Evolutionary conservation across 768 basidiomycete species (phyloP), one percentile per base, ranked within the genome.

Genomic region (Podaxis pistillaris): DNA sequence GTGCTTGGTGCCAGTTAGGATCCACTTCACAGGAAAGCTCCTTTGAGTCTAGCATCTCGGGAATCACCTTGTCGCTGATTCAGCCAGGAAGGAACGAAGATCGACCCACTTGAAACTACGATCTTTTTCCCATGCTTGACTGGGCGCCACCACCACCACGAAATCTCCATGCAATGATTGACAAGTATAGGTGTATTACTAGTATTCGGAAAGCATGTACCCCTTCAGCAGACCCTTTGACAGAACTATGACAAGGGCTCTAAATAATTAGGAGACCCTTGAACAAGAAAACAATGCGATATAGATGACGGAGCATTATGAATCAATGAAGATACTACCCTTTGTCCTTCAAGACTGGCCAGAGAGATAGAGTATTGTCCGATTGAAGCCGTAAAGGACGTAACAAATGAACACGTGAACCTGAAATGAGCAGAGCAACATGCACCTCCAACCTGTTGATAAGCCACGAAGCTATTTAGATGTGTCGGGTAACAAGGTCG

Each of bases 401-500:
- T 19, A 44, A 13, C 9, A 44, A 4, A 44, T 44, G 41, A 13
- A 44, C 1, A 19, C n/a, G 41, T 13, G 41, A 44, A 44, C n/a
- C 41, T n/a, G n/a, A 44, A 44, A 44, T 13, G 41, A 22, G 19
- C 17, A 38, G n/a, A n/a, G 6, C 12, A 19, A 2, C 30, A 11
- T 24, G n/a, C n/a, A 1, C 38, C 38, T 4, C 13, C 1, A 24
- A 38, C 24, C 38, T 38, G 8, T 33, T 33, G 33, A 2, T 33
- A 33, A 8, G 33, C 33, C 33, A 33, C 33, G 33, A 33, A 33
- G 33, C 8, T 33, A 33, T 47, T 26, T 47, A 38, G 30, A 60
- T 60, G 24, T 72, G 67, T 19, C 78, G 74, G 15, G 79, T 77
- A 30, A 73, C 64, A 22, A 65, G 67, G 60, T 80, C 78, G 30